phyloP scores from a whole-genome alignment of 202 grass and related monocot genomes.

The Bolboschoenoplectus hybrid region DNA sequence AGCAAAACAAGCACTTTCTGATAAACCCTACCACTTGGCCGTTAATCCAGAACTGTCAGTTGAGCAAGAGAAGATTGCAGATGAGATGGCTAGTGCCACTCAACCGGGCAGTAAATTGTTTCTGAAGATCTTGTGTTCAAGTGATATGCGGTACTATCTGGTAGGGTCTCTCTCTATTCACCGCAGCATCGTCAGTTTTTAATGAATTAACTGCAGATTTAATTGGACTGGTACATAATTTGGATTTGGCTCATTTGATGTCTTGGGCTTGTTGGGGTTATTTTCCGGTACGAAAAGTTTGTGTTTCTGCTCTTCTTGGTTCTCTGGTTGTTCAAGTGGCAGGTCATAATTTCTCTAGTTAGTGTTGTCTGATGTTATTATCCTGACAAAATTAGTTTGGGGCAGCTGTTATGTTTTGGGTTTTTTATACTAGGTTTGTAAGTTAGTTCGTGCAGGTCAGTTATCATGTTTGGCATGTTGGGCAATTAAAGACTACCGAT shows the following conservation, averaged over 20 bases:
- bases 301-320: background rate
- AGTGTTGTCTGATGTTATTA: background rate
- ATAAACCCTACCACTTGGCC: background rate
- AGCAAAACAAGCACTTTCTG: background rate
- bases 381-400: background rate
- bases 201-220: background rate
- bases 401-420: background rate
- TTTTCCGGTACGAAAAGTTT: background rate
- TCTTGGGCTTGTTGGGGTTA: background rate
- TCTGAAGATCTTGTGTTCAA: conserved; percentile 18
- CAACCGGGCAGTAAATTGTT: conserved; percentile 17
- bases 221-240: background rate
- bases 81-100: conserved; percentile 5
- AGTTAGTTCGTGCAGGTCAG: background rate
- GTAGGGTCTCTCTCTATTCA: conserved; percentile 24
- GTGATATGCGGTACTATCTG: background rate
- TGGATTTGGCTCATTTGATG: conserved; percentile 13
- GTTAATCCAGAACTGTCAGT: background rate
- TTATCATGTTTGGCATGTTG: background rate
- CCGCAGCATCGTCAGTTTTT: background rate
- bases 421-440: background rate
- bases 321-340: background rate
- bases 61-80: background rate
- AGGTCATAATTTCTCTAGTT: background rate
- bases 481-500: background rate